A percentile compares a stretch with the other conserved stretches of the same genome.
phyloP scores from a whole-genome alignment of 2,329 filamentous ascomycete genomes.

The Cladosporium sphaerospermum region DNA sequence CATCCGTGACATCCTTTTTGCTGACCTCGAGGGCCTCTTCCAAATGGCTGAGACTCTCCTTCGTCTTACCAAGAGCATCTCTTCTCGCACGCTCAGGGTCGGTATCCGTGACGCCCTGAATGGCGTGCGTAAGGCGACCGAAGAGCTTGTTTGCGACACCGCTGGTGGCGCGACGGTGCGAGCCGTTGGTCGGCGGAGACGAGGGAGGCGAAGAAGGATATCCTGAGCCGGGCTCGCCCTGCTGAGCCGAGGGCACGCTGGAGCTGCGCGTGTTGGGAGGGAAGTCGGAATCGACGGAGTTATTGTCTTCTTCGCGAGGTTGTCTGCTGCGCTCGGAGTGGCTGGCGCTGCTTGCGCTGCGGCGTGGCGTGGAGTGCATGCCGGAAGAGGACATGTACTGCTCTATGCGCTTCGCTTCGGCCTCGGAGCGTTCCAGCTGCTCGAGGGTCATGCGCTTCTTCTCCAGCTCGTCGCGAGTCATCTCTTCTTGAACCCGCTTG shows the following conservation, averaged over 20 bases:
- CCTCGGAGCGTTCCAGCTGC: conserved; percentile 86
- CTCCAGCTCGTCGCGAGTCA: conserved; percentile 86
- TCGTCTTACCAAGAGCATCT: conserved; percentile 92
- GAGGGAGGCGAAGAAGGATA: conserved; percentile 14
- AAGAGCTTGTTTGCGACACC: conserved; percentile 93
- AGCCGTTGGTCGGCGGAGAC: conserved; percentile 23
- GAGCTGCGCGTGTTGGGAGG: conserved; percentile 59
- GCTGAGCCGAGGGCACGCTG: conserved; percentile 19
- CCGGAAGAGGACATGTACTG: conserved; percentile 78
- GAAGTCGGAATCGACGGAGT: conserved; percentile 93
- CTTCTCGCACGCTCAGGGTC: conserved; percentile 88
- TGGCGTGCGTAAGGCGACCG: conserved; percentile 87
- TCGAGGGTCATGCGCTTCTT: conserved; percentile 81
- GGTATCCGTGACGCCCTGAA: conserved; percentile 92
- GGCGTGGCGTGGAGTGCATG: conserved; percentile 54
- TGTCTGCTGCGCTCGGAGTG: conserved; percentile 24
- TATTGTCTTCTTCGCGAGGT: conserved; percentile 62
- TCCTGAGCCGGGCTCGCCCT: conserved; percentile 17
- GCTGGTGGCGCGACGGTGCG: conserved; percentile 73
- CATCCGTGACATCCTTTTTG: conserved; percentile 87
- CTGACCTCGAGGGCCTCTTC: conserved; percentile 86
- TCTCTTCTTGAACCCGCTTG: conserved; percentile 94
- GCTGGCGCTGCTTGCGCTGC: conserved; percentile 49
- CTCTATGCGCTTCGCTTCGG: conserved; percentile 87
- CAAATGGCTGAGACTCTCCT: conserved; percentile 76